Evolutionary conservation across 1,139 yeast species (phyloP).

Genomic region (Nadsonia starkeyi-henricii): DNA sequence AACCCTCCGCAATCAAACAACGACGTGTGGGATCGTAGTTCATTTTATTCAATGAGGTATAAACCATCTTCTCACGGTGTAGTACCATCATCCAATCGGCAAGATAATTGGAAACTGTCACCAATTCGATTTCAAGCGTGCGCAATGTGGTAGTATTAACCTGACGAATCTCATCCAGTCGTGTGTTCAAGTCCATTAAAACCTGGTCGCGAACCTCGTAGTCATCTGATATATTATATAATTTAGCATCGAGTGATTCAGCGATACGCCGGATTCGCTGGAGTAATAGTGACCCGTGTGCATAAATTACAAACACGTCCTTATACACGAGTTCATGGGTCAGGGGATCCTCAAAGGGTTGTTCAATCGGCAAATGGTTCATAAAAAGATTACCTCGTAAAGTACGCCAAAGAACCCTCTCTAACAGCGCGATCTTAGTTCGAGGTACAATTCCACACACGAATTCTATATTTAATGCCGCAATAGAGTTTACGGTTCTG

Average conservation of each 20-base stretch:
- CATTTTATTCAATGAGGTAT: conserved; percentile 63
- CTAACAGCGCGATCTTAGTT: conserved; percentile 53
- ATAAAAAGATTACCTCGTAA: conserved; percentile 81
- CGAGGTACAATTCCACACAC: conserved; percentile 77
- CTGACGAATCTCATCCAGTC: conserved; percentile 47
- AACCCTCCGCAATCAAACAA: conserved; percentile 93
- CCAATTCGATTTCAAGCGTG: conserved; percentile 60
- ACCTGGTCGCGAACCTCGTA: conserved; percentile 42
- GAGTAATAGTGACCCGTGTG: conserved; percentile 70
- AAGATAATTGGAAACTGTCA: conserved; percentile 61
- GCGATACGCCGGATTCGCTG: conserved; percentile 60
- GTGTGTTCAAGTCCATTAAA: conserved; percentile 41
- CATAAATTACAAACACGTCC: conserved; percentile 68
- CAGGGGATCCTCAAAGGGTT: conserved; percentile 39
- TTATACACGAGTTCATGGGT: conserved; percentile 39
- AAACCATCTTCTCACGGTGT: conserved; percentile 60
- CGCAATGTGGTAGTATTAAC: conserved; percentile 61
- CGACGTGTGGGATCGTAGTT: conserved; percentile 76
- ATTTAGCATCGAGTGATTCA: conserved; percentile 68
- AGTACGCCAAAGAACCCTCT: conserved; percentile 85
- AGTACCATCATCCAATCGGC: conserved; percentile 53
- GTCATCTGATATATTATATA: conserved; percentile 56
- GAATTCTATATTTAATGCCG: conserved; percentile 34
- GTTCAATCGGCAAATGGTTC: conserved; percentile 52
- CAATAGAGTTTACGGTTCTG: conserved; percentile 9